These are phyloP conservation scores for Dicorynia guianensis DNA, from an alignment of 306 rosid genomes.

Conservation along the genomic window DNA sequence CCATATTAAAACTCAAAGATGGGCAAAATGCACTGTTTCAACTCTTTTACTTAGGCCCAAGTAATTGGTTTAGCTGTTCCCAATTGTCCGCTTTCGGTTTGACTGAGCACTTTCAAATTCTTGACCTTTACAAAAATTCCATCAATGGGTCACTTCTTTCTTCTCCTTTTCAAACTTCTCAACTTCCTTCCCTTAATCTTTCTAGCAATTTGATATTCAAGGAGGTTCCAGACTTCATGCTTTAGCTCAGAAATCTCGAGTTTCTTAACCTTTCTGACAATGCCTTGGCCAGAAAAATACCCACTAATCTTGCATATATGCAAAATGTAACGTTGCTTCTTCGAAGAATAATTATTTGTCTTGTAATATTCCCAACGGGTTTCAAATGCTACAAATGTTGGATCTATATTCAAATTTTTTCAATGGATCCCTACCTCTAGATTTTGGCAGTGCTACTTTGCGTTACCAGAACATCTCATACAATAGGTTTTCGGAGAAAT, in stretches of 20 bases:
- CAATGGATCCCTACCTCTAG: constrained; percentile 72
- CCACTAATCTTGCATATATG: constrained; percentile 53
- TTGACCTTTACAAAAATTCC: constrained; percentile 82
- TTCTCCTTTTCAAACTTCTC: constrained; percentile 58
- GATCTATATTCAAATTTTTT: constrained; percentile 86
- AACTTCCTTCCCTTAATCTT: constrained; percentile 64
- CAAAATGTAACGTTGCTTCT: constrained; percentile 52
- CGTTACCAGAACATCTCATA: constrained; percentile 67
- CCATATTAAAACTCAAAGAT: no score
- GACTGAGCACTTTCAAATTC: constrained; percentile 63
- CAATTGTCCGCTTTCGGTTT: constrained; percentile 71
- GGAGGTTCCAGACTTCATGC: constrained; percentile 52
- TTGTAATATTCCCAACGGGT: constrained; percentile 58
- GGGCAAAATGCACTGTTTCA: no score
- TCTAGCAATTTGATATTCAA: constrained; percentile 68
- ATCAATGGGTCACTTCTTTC: constrained; percentile 79
- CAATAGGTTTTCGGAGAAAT: constrained; percentile 73
- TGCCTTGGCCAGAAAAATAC: constrained; percentile 74
- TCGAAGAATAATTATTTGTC: constrained; percentile 72
- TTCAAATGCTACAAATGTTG: constrained; percentile 50
- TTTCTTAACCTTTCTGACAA: constrained; percentile 84
- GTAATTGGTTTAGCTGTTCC: constrained; percentile 67
- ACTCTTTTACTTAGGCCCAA: constrained; percentile 33
- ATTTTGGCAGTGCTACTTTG: constrained; percentile 62
- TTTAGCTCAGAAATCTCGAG: constrained; percentile 50